Conservation (phyloP, 331 rosid genomes). For the Acacia pycnantha region DNA sequence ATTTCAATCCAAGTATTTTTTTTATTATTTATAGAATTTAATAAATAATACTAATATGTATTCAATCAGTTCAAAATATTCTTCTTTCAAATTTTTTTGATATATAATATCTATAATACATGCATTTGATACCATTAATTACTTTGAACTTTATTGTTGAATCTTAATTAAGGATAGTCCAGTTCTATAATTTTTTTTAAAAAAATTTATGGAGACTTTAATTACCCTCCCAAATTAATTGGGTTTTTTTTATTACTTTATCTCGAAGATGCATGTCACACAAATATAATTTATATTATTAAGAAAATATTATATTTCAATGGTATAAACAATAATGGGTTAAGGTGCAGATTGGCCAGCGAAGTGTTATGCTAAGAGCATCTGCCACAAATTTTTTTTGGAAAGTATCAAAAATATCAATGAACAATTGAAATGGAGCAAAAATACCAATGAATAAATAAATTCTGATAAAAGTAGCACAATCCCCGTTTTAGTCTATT, state of each 20-base stretch:
- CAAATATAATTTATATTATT: not conserved
- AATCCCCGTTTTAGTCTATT: too few species aligned
- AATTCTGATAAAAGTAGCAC: too few species aligned
- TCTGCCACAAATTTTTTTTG: too few species aligned
- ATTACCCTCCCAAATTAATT: not conserved
- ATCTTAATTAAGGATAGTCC: not conserved
- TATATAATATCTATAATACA: not conserved
- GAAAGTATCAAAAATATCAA: too few species aligned
- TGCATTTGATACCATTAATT: not conserved
- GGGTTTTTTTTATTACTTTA: not conserved
- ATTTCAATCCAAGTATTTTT: not conserved
- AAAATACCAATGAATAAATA: too few species aligned
- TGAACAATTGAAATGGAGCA: too few species aligned
- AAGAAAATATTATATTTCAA: not conserved
- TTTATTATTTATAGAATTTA: not conserved
- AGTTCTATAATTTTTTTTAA: not conserved
- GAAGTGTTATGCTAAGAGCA: too few species aligned
- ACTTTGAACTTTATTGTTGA: not conserved
- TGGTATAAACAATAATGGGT: not conserved
- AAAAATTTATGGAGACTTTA: not conserved
- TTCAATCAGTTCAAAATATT: not conserved
- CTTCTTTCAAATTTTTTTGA: not conserved
- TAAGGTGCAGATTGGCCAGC: too few species aligned
- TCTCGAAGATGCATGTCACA: not conserved
- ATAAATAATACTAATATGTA: not conserved